Evolutionary conservation across 2,329 filamentous ascomycete species (phyloP), one percentile per base, ranked within the genome.

Genomic region (Stagonosporopsis rhizophila): DNA sequence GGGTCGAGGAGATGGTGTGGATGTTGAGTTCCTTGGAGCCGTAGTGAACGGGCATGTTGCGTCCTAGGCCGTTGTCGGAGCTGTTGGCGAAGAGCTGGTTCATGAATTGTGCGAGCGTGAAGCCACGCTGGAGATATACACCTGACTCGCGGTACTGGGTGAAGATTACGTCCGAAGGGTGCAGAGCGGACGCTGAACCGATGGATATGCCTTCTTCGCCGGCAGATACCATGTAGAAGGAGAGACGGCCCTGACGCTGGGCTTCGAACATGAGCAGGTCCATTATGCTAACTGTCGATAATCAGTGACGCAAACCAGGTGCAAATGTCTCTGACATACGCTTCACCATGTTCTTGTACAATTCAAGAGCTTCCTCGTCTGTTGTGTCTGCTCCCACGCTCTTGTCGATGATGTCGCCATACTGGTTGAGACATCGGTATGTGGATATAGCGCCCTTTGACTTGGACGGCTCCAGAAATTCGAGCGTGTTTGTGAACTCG

Each of bases 41-140:
- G 70, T 98, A 99, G 77, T 99, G 95, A 14, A 98, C 91, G 0
- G 95, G 95, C 95, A 99, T 99, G 70, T 96, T 98, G 60, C 94
- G 87, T 1, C 93, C 95, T 58, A 83, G 85, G 1, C 94, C 93
- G 0, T 82, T 77, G 67, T 99, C 95, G 61, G 91, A 85, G 51
- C 81, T 84, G 72, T 96, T 98, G 19, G 93, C 87, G 78, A 98
- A 97, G 8, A 99, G 79, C 75, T 99, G 95, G 67, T 87, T 89
- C 95, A 99, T 98, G 71, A 98, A 98, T 57, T 98, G 87, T 44
- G 88, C 87, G 41, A 96, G 82, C 0, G 87, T 90, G 74, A 94
- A 97, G 3, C 95, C 95, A 34, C 95, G 87, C 75, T 97, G 90
- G 63, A 90, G 85, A 74, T 96, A 95, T 6, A 97, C 90, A 1